Base-by-base conservation (phyloP, 495 filamentous ascomycete genomes). In the Friedmanniomyces simplex region DNA sequence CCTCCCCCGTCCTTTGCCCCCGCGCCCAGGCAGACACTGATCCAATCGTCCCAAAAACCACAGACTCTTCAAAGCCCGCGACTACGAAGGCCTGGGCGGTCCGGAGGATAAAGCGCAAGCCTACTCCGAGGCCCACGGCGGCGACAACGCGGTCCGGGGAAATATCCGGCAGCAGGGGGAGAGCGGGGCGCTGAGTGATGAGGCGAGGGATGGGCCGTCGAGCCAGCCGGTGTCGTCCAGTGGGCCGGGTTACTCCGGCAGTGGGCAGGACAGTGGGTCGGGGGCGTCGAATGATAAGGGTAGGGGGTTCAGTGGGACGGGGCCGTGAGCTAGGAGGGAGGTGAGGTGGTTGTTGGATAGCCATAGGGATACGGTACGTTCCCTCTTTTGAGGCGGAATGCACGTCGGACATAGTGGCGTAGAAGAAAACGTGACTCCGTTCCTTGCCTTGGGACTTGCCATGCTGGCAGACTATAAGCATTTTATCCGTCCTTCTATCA, bases 1-100 rank as follows among this genome's bases (percentile, higher is more conserved):
- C 65, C 83, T 84, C 42, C 83, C 82, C 53, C 83, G n/a, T 86
- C 55, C 87, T 73, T 62, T 89, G 84, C 63, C 87, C n/a, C n/a
- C n/a, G n/a, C n/a, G n/a, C n/a, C n/a, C n/a, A n/a, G n/a, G n/a
- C n/a, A n/a, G n/a, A n/a, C n/a, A n/a, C n/a, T n/a, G n/a, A n/a
- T n/a, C n/a, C n/a, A n/a, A n/a, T n/a, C n/a, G n/a, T n/a, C n/a
- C n/a, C n/a, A n/a, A 71, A 57, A 82, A 76, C 39, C 89, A 80
- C 25, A 71, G 71, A 26, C 63, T 73, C 21, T 71, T 74, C 16
- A 72, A 73, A 36, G 77, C 77, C 11, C 55, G 66, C 24, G 71
- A 80, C 22, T 82, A 74, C 63, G 71, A 78, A 34, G 79, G 79
- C 18, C 5, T 52, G 0, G 78, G 77, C 16, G 78, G 77, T 16